Percentiles rank a stretch among this genome's conserved stretches.
These are phyloP conservation scores for Funneliformis geosporum DNA, from an alignment of 192 early-diverging fungal genomes.

Conservation along the genomic window DNA sequence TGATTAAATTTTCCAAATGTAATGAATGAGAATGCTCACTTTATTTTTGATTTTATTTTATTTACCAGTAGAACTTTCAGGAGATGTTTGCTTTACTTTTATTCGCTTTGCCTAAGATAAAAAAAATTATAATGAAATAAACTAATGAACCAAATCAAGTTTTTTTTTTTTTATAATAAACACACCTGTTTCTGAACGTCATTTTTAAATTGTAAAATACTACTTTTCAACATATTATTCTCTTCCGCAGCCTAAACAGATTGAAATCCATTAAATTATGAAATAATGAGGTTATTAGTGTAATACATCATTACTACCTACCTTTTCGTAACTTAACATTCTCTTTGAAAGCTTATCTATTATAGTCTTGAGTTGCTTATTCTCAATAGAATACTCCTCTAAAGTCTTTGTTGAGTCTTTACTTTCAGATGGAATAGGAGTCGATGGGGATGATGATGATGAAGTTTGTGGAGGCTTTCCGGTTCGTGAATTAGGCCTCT, in stretches of 20 bases:
- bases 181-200: conserved; percentile 54
- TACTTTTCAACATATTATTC: conserved; percentile 59
- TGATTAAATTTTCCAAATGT: neutral
- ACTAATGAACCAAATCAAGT: neutral
- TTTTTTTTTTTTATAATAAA: neutral
- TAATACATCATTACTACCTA: conserved; percentile 30
- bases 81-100: conserved; percentile 34
- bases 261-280: neutral
- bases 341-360: conserved; percentile 61
- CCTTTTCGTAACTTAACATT: conserved; percentile 58
- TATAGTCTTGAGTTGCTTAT: conserved; percentile 61
- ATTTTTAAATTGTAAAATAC: conserved; percentile 69
- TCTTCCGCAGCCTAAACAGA: conserved; percentile 57
- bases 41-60: neutral
- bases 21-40: neutral
- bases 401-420: conserved; percentile 47
- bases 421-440: neutral
- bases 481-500: conserved; percentile 22
- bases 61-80: conserved; percentile 33
- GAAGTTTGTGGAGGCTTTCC: neutral
- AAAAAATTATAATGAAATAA: neutral
- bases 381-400: conserved; percentile 70
- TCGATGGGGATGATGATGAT: neutral
- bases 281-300: too few relatives aligned
- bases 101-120: conserved; percentile 47